Conservation (phyloP, 1,139 yeast species). For the Yamadazyma epiphylla region DNA sequence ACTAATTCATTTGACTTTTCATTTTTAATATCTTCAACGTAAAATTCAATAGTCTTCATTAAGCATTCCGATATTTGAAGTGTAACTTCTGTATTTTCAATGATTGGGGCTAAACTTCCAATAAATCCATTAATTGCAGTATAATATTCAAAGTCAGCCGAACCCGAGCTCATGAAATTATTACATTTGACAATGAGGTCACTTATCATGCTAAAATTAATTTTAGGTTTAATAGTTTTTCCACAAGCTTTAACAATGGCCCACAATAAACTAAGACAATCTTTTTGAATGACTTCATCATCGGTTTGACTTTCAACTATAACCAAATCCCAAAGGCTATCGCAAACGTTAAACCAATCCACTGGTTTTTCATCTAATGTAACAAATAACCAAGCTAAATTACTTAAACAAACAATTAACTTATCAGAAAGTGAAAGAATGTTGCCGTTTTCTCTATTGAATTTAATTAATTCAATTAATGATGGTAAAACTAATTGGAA, state of each 20-base stretch:
- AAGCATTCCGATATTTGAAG: conserved; percentile 44
- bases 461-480: conserved; percentile 34
- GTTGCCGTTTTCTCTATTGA: conserved; percentile 21
- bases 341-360: conserved; percentile 29
- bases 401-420: conserved; percentile 65
- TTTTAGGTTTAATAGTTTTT: conserved; percentile 22
- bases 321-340: conserved; percentile 34
- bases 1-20: conserved; percentile 22
- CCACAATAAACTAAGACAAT: conserved; percentile 59
- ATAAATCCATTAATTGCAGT: conserved; percentile 48
- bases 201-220: conserved; percentile 22
- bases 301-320: conserved; percentile 9
- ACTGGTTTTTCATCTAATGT: conserved; percentile 31
- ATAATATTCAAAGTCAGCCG: conserved; percentile 18
- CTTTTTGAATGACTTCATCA: conserved; percentile 33
- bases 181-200: conserved; percentile 21
- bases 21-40: conserved; percentile 10
- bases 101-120: conserved; percentile 49
- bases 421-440: conserved; percentile 44
- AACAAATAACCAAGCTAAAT: conserved; percentile 55
- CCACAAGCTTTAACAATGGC: conserved; percentile 50
- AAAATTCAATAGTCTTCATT: conserved; percentile 22
- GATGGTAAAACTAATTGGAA: conserved; percentile 36
- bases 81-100: conserved; percentile 46
- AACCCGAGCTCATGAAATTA: conserved; percentile 5